A percentile compares a stretch with the other conserved stretches of the same genome.
Evolutionary conservation across 495 filamentous ascomycete species (phyloP).

Genomic region (Trichoderma virens): DNA sequence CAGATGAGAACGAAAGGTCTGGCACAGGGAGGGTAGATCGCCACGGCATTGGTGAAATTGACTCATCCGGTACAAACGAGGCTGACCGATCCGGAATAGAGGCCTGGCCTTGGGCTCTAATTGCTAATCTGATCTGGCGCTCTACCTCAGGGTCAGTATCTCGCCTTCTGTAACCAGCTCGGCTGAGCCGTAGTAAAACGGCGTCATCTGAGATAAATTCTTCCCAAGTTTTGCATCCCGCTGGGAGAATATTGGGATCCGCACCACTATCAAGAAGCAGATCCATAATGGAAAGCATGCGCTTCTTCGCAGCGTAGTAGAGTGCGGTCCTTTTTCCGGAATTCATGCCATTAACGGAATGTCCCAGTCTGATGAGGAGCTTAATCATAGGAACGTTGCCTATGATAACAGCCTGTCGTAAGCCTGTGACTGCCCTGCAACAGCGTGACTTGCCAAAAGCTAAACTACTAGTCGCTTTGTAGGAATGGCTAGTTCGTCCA

Average conservation of each 20-base stretch:
- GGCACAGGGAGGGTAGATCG: slow-evolving; percentile 15
- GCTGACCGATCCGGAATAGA: slow-evolving; percentile 19
- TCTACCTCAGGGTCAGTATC: too few relatives aligned
- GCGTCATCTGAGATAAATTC: too few relatives aligned
- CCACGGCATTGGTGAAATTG: slow-evolving; percentile 18
- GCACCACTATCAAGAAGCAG: slow-evolving; percentile 23
- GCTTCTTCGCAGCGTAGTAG: slow-evolving; percentile 25
- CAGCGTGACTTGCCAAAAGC: too few relatives aligned
- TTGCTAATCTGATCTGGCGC: too few relatives aligned
- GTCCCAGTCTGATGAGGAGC: too few relatives aligned
- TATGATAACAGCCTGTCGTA: too few relatives aligned
- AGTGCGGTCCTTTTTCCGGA: slow-evolving; percentile 29
- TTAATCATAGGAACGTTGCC: too few relatives aligned
- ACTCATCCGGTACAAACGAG: slow-evolving; percentile 17
- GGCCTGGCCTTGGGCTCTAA: too few relatives aligned
- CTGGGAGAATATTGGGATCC: slow-evolving; percentile 24
- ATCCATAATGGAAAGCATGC: slow-evolving; percentile 21
- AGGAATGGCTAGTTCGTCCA: slow-evolving; percentile 20
- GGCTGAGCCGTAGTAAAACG: too few relatives aligned
- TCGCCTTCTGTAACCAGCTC: too few relatives aligned
- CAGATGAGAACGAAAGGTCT: slow-evolving; percentile 7
- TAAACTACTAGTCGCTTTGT: slow-evolving; percentile 25
- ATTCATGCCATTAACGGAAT: slow-evolving; percentile 15
- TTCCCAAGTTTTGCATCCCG: slow-evolving; percentile 16
- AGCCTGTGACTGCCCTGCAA: too few relatives aligned